Conservation (phyloP, 441 rosid genomes). For the Euphorbia neoarborescens region DNA sequence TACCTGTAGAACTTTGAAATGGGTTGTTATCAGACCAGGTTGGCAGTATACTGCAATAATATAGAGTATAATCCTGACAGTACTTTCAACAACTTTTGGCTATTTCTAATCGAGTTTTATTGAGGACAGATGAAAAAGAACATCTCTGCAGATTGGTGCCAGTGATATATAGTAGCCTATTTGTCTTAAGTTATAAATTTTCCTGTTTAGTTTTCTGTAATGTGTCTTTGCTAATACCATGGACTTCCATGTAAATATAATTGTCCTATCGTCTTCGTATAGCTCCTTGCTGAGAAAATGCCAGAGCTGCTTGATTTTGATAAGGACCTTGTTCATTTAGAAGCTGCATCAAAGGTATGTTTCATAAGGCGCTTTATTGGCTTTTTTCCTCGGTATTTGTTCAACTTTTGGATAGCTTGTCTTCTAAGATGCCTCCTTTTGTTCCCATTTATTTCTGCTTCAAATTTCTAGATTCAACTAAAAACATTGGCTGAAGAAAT, state of each 20-base stretch:
- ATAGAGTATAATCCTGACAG: too few species aligned
- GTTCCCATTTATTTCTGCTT: constrained; percentile 7
- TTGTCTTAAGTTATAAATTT: too few species aligned
- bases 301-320: constrained; percentile 84
- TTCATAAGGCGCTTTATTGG: constrained; percentile 5
- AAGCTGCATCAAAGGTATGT: constrained; percentile 91
- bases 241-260: background rate
- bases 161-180: background rate
- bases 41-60: too few species aligned
- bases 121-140: background rate
- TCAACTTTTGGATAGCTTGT: constrained; percentile 1
- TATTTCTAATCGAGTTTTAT: background rate
- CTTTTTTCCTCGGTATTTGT: constrained; percentile 13
- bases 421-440: constrained; percentile 3
- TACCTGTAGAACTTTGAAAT: too few species aligned
- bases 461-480: constrained; percentile 65
- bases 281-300: constrained; percentile 93
- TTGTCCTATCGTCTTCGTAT: constrained; percentile 16
- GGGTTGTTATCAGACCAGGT: too few species aligned
- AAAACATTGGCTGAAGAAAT: constrained; percentile 95
- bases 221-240: background rate
- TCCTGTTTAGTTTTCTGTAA: background rate
- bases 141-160: background rate
- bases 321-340: constrained; percentile 78
- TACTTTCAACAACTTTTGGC: background rate